A percentile compares a stretch with the other conserved stretches of the same genome.
These are phyloP conservation scores for Tagetes erecta DNA, from an alignment of 129 eudicot species.

Conservation along the genomic window DNA sequence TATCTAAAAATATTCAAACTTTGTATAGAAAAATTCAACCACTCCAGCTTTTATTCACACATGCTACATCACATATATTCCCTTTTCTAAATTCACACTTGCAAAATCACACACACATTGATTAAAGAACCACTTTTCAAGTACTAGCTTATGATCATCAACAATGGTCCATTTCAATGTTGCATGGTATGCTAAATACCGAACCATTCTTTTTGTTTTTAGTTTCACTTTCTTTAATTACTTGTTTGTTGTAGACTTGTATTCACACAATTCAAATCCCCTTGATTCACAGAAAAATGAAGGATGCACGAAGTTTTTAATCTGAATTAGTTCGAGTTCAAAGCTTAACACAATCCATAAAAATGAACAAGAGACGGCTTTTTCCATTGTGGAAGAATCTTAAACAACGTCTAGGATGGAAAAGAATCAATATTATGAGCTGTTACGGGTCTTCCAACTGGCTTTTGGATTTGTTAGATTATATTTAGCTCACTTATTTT, in stretches of 20 bases:
- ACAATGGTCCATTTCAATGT: not conserved
- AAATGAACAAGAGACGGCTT: slow-evolving; percentile 1
- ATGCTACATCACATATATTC: not conserved
- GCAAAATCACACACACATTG: not conserved
- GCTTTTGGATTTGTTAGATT: not conserved
- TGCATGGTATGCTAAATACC: not conserved
- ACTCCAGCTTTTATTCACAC: slow-evolving; percentile 28
- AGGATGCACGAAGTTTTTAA: not conserved
- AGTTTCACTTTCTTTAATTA: not conserved
- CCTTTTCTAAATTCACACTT: not conserved
- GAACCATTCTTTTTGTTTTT: no score
- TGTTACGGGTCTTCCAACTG: slow-evolving; percentile 42
- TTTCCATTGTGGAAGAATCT: slow-evolving; percentile 41
- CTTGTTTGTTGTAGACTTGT: not conserved
- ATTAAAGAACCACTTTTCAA: no score
- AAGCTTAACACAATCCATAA: no score
- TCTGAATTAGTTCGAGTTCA: no score
- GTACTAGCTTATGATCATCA: not conserved
- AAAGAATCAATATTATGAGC: slow-evolving; percentile 23
- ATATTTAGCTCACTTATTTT: no score
- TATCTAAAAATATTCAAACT: not conserved
- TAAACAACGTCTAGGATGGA: slow-evolving; percentile 28
- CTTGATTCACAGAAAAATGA: not conserved
- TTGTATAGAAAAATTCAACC: slow-evolving; percentile 4
- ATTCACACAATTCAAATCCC: not conserved